Conservation (phyloP, 192 early-diverging fungal species). For the Coemansia sp. region DNA sequence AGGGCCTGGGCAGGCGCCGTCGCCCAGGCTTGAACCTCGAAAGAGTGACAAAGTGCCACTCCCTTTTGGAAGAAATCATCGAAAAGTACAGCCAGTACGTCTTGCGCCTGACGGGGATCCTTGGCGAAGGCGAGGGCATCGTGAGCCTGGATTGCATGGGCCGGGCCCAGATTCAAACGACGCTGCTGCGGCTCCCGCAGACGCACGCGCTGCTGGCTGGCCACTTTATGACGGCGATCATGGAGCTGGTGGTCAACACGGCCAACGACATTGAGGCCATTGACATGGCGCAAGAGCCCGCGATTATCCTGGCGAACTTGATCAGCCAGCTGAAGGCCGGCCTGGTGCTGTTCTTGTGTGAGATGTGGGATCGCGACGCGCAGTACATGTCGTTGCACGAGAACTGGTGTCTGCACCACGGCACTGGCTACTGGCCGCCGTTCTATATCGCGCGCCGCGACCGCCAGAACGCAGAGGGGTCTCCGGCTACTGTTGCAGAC, state of each 20-base stretch:
- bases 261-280: slow-evolving; percentile 79
- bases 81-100: slow-evolving; percentile 52
- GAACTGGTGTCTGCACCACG: slow-evolving; percentile 45
- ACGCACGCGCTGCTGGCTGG: slow-evolving; percentile 67
- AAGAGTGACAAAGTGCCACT: slow-evolving; percentile 51
- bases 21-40: slow-evolving; percentile 54
- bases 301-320: slow-evolving; percentile 67
- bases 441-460: slow-evolving; percentile 43
- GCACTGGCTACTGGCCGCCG: slow-evolving; percentile 52
- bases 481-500: slow-evolving; percentile 30
- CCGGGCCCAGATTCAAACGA: slow-evolving; percentile 14
- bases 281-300: slow-evolving; percentile 73
- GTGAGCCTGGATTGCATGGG: slow-evolving; percentile 27
- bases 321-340: slow-evolving; percentile 75
- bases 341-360: slow-evolving; percentile 76
- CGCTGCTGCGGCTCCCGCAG: slow-evolving; percentile 51
- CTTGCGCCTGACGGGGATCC: slow-evolving; percentile 44
- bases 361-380: slow-evolving; percentile 75
- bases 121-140: slow-evolving; percentile 34
- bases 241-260: slow-evolving; percentile 75
- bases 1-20: slow-evolving; percentile 43
- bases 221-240: slow-evolving; percentile 76
- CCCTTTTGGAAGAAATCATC: slow-evolving; percentile 51
- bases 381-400: slow-evolving; percentile 52
- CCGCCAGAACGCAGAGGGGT: slow-evolving; percentile 24